Base-by-base conservation (phyloP, 139 green algal species). In the Desmodesmus armatus region DNA sequence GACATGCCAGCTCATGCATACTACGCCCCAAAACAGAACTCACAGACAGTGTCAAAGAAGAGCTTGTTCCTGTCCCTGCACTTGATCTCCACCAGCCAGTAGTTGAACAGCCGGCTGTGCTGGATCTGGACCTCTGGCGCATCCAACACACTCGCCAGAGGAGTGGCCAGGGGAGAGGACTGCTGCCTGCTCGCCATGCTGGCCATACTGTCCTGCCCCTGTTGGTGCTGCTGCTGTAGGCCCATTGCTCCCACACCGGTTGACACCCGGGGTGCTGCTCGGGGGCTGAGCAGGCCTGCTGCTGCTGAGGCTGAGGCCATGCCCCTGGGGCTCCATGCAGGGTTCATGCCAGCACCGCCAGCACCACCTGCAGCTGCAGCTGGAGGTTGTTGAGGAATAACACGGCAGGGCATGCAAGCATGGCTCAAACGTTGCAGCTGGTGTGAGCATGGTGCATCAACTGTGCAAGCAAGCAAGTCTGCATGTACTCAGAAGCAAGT, bases 331-430 rank as follows among this genome's bases (percentile, higher is more conserved):
- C 55, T 81, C 86, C 80, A 92, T n/a, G n/a, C 27, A 60, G 76
- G 49, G 78, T 71, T 19, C 86, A 77, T 81, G 91, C 91, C 81
- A 95, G 94, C 40, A 92, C 44, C 60, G 98, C 91, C 91, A 98
- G 93, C 79, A 98, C 88, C 83, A 94, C 89, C 89, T 98, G 95
- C 87, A 98, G 91, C 3, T 94, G 89, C 5, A 96, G 91, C 88
- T 98, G 95, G 71, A 96, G 95, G 83, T 98, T 94, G 0, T 96
- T n/a, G n/a, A n/a, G n/a, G n/a, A n/a, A n/a, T n/a, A n/a, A n/a
- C n/a, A n/a, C n/a, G n/a, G n/a, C n/a, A n/a, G n/a, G n/a, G n/a
- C n/a, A n/a, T n/a, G n/a, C n/a, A n/a, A n/a, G n/a, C n/a, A n/a
- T n/a, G n/a, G n/a, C n/a, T n/a, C n/a, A n/a, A n/a, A n/a, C n/a